Evolutionary conservation across 2,329 filamentous ascomycete genomes (phyloP).

Genomic region (Coleophoma cylindrospora): DNA sequence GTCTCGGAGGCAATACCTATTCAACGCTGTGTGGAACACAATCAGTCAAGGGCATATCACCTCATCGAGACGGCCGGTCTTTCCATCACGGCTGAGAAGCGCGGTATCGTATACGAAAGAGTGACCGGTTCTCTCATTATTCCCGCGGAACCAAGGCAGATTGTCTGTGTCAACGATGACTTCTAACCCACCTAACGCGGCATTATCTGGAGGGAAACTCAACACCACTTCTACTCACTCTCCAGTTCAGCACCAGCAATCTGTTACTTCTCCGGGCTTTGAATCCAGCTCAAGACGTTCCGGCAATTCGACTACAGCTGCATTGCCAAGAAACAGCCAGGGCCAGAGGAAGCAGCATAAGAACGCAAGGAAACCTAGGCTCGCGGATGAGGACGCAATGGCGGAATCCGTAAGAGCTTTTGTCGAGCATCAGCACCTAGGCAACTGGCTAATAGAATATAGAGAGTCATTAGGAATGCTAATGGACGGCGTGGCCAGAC

Average conservation of each 20-base stretch:
- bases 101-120: too few species aligned
- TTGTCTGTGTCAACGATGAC: constrained; percentile 19
- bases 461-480: constrained; percentile 51
- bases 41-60: too few species aligned
- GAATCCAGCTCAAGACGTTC: constrained; percentile 22
- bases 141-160: too few species aligned
- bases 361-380: constrained; percentile 66
- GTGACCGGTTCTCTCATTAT: too few species aligned
- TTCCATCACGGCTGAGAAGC: too few species aligned
- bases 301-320: constrained; percentile 11
- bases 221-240: constrained; percentile 23
- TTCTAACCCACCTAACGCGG: constrained; percentile 22
- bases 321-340: constrained; percentile 70
- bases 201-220: constrained; percentile 24
- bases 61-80: too few species aligned
- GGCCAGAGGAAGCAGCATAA: constrained; percentile 77
- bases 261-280: constrained; percentile 20
- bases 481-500: constrained; percentile 84
- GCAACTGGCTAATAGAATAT: constrained; percentile 7
- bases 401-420: constrained; percentile 64
- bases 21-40: too few species aligned
- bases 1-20: too few species aligned
- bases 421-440: not conserved
- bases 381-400: constrained; percentile 81
- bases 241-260: constrained; percentile 21